Percentiles rank a stretch among this genome's conserved stretches.
Evolutionary conservation across 2,329 filamentous ascomycete species (phyloP).

Genomic region (Ceratocystis cubensis): DNA sequence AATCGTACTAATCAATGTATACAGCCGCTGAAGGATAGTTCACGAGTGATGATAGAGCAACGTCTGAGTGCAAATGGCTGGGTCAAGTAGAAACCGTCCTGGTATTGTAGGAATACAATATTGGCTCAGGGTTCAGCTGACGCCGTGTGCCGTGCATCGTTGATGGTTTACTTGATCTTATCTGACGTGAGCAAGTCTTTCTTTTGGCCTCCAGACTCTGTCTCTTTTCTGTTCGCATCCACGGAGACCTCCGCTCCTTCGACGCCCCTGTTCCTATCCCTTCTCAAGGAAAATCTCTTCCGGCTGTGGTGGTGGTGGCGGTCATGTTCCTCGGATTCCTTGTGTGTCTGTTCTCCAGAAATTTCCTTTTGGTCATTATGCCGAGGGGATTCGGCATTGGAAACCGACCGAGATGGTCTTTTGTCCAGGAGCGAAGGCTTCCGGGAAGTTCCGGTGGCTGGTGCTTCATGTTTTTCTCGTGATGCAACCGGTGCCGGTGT

Average conservation of each 20-base stretch:
- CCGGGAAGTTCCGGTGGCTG: not conserved
- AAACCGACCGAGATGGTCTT: not conserved
- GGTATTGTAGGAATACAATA: slow-evolving; percentile 26
- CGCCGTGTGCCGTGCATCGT: slow-evolving; percentile 8
- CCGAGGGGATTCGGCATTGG: not conserved
- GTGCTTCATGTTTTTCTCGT: not conserved
- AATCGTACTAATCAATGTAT: not conserved
- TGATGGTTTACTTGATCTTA: slow-evolving; percentile 49
- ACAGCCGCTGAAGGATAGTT: slow-evolving; percentile 15
- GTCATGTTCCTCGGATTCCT: not conserved
- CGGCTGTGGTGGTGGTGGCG: slow-evolving; percentile 1
- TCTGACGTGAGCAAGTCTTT: slow-evolving; percentile 36
- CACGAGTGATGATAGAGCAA: slow-evolving; percentile 32
- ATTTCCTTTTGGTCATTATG: not conserved
- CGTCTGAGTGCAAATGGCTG: slow-evolving; percentile 16
- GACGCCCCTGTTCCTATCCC: slow-evolving; percentile 10
- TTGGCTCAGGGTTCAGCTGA: slow-evolving; percentile 14
- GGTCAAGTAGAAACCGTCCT: slow-evolving; percentile 14
- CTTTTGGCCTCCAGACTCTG: not conserved
- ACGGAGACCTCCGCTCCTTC: not conserved
- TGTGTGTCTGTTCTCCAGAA: not conserved
- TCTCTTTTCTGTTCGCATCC: not conserved
- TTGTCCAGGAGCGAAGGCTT: not conserved
- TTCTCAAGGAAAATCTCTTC: slow-evolving; percentile 16
- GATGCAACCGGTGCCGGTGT: not conserved